phyloP scores from a whole-genome alignment of 768 basidiomycete species.

The Cytidiella melzeri region DNA sequence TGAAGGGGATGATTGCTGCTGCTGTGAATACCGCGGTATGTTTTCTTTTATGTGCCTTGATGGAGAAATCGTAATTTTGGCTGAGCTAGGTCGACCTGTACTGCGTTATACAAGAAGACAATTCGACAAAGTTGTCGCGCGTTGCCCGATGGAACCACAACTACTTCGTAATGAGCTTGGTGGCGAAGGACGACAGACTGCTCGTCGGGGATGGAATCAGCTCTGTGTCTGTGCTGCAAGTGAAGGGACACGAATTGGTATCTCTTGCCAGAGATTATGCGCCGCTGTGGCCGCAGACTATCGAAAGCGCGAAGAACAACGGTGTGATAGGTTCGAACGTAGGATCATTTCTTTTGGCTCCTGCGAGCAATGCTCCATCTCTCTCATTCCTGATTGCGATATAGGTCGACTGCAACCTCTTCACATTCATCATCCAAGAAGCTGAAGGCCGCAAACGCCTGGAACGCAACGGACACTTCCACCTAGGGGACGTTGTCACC shows the following conservation, averaged over 20 bases:
- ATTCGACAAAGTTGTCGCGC: conserved; percentile 33
- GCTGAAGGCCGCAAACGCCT: conserved; percentile 40
- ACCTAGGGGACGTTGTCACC: conserved; percentile 72
- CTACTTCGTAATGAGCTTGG: conserved; percentile 68
- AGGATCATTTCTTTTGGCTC: conserved; percentile 25
- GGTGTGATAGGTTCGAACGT: conserved; percentile 75
- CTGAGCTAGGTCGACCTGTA: conserved; percentile 22
- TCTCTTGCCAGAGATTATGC: conserved; percentile 65
- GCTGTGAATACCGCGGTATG: conserved; percentile 75
- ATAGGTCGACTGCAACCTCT: conserved; percentile 63
- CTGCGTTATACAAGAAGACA: conserved; percentile 42
- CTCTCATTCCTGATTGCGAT: not conserved
- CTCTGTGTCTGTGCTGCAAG: conserved; percentile 66
- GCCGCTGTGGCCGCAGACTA: conserved; percentile 65
- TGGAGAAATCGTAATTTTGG: too few relatives aligned
- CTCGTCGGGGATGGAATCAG: conserved; percentile 77
- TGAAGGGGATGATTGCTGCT: conserved; percentile 49
- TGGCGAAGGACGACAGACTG: conserved; percentile 45
- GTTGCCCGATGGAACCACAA: conserved; percentile 73
- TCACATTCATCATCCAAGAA: conserved; percentile 49
- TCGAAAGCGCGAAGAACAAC: conserved; percentile 49
- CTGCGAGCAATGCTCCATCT: not conserved
- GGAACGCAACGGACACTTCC: conserved; percentile 63
- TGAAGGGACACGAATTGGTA: conserved; percentile 32
- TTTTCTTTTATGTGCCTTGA: too few relatives aligned